Base-by-base conservation (phyloP, 1,284 basidiomycete genomes). In the Ustilago sp. region DNA sequence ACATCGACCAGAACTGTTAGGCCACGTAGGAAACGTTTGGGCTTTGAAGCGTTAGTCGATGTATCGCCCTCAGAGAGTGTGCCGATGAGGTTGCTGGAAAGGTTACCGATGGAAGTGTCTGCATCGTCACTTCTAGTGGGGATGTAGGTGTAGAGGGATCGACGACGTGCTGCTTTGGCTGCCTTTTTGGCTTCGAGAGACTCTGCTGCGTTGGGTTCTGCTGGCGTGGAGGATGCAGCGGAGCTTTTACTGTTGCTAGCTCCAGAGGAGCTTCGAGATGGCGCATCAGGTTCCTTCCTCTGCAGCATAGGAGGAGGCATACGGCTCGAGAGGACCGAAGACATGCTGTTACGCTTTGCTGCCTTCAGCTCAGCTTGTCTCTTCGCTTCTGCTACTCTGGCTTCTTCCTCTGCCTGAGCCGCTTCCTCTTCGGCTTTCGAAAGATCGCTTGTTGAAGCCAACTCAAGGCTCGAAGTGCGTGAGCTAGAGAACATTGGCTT, bases 1-100 rank as follows among this genome's bases (percentile, higher is more conserved):
- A 83, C 75, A 51, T 82, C 80, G 34, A 83, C 81, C 36, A 83
- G 74, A 19, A 83, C 73, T 9, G 70, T 74, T 36, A 82, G 55
- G 7, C 81, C 79, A 3, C 74, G 71, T 17, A 83, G 62, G 58
- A 73, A 78, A 12, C 76, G 65, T 11, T 63, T 32, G 19, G 63
- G 63, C 34, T 66, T 67, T 2, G 58, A 11, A 2, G 53, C 52
- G 4, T 35, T n/a, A 15, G 45, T 43, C 1, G 48, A 50, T 4
- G 63, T 56, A 34, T 66, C 67, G 9, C 43, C 60, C 15, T 68
- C 72, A 34, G 59, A 43, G 17, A 51, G 39, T 17, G 36, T 41
- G 28, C 43, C 41, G 39, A 59, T 39, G n/a, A 74, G 54, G 7
- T 65, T 61, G 1, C 56, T 55, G 0, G 76, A 78, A 17, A 72